phyloP scores from a whole-genome alignment of 805 yeast genomes.

The Kluyveromyces starmeri region DNA sequence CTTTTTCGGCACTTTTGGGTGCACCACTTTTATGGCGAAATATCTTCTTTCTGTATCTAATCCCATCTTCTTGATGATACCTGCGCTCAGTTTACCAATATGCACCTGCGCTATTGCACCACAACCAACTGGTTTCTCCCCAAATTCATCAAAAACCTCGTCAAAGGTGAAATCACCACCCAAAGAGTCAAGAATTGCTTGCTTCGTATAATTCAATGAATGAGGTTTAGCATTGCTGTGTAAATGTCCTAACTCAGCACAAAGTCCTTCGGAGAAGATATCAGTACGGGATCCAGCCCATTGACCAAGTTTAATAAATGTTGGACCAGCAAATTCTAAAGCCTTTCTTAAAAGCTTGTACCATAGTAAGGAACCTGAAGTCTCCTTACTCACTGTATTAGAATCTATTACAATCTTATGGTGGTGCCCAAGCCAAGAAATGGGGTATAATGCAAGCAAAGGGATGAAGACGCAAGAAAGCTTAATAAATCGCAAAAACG shows the following conservation, averaged over 20 bases:
- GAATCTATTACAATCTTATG: slow-evolving; percentile 11
- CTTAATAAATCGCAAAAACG: slow-evolving; percentile 61
- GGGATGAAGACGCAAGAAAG: slow-evolving; percentile 63
- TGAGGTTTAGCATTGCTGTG: slow-evolving; percentile 84
- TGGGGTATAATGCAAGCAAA: slow-evolving; percentile 54
- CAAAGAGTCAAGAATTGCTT: slow-evolving; percentile 51
- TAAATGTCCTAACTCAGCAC: slow-evolving; percentile 63
- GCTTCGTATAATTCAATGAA: slow-evolving; percentile 49
- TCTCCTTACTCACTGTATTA: slow-evolving; percentile 27
- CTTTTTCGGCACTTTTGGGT: slow-evolving; percentile 69
- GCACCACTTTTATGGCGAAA: slow-evolving; percentile 89
- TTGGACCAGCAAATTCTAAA: slow-evolving; percentile 84
- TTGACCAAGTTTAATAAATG: slow-evolving; percentile 87
- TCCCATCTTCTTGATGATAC: slow-evolving; percentile 31
- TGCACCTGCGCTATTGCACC: slow-evolving; percentile 98
- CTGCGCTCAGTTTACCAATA: slow-evolving; percentile 51
- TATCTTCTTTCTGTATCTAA: slow-evolving; percentile 31
- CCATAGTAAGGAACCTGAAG: slow-evolving; percentile 66
- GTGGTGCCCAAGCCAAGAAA: slow-evolving; percentile 30
- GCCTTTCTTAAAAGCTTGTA: slow-evolving; percentile 51
- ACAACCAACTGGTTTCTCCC: slow-evolving; percentile 77
- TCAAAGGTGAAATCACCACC: slow-evolving; percentile 44
- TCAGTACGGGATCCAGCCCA: slow-evolving; percentile 99
- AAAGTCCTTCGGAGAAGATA: slow-evolving; percentile 71
- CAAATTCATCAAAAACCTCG: slow-evolving; percentile 73